A percentile compares a stretch with the other conserved stretches of the same genome.
Conservation (phyloP, 257 asterid genomes). For the Solanum peruvianum region DNA sequence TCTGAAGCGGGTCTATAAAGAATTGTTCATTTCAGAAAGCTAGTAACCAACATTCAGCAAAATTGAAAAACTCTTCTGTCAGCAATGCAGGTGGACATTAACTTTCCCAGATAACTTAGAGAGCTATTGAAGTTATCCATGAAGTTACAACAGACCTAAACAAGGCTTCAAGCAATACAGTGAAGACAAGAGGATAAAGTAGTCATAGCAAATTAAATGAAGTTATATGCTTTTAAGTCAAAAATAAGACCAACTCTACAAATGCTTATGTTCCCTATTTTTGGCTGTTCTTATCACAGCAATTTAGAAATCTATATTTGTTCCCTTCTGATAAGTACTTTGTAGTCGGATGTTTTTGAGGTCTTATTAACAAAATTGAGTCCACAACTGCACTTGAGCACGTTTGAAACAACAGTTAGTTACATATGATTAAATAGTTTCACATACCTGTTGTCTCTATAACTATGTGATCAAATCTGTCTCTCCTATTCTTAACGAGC, state of each 20-base stretch:
- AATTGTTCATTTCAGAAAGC: background rate
- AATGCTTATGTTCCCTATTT: background rate
- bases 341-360: background rate
- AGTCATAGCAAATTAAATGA: background rate
- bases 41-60: background rate
- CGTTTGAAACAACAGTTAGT: background rate
- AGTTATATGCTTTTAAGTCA: background rate
- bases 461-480: constrained; percentile 83
- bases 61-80: background rate
- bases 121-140: background rate
- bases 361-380: background rate
- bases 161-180: background rate
- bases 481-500: constrained; percentile 69
- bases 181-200: background rate
- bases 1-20: background rate
- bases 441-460: constrained; percentile 88
- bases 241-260: background rate
- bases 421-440: background rate
- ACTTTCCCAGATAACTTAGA: background rate
- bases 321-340: background rate
- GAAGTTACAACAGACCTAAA: background rate
- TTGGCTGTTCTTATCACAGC: background rate
- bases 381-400: background rate
- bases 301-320: background rate
- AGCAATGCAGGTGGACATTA: background rate